phyloP scores from a whole-genome alignment of 306 rosid species.

The Quercus rubra region DNA sequence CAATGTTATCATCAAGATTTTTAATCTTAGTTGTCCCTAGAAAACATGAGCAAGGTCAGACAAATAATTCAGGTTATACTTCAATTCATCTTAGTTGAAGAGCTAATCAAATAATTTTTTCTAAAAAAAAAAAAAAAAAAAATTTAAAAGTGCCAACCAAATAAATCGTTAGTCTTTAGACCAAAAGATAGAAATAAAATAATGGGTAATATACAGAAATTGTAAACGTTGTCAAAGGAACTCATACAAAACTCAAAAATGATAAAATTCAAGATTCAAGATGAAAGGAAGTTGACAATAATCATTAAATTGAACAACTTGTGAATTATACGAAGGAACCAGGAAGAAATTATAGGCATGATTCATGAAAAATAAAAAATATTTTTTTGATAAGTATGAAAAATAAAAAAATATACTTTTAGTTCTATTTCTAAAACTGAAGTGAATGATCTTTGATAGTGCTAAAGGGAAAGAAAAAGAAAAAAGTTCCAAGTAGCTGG shows the following conservation, averaged over 20 bases:
- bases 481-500: not conserved
- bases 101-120: not conserved
- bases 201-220: not conserved
- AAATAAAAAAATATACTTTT: no score
- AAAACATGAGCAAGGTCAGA: not conserved
- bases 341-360: no score
- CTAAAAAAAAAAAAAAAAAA: no score
- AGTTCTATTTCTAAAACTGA: no score
- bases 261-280: not conserved
- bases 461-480: not conserved
- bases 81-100: not conserved
- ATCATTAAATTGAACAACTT: not conserved
- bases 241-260: not conserved
- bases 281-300: not conserved
- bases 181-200: not conserved
- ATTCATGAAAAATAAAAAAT: no score
- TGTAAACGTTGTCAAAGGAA: not conserved
- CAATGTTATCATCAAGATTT: slow-evolving; percentile 52
- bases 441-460: not conserved
- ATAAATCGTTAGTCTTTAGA: not conserved
- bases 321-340: not conserved
- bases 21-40: slow-evolving; percentile 62
- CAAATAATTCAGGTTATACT: not conserved
- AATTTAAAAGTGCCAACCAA: no score
- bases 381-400: no score